phyloP scores from a whole-genome alignment of 2,329 filamentous ascomycete genomes.

The Neofusicoccum umdonicola region DNA sequence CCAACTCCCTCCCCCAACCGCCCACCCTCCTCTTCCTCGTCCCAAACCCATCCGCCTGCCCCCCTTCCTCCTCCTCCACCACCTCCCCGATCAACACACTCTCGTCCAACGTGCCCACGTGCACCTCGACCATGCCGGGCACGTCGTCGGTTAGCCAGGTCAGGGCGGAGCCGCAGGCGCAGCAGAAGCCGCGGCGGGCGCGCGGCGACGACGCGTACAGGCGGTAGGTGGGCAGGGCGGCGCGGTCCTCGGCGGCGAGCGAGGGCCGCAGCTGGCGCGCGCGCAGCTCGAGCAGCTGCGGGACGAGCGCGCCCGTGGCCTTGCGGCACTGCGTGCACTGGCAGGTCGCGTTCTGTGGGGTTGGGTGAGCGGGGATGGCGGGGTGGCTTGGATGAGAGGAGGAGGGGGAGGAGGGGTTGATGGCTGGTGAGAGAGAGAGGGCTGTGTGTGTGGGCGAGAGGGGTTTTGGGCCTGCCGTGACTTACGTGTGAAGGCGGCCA shows the following conservation, averaged over 20 bases:
- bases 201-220: constrained; percentile 22
- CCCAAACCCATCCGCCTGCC: constrained; percentile 23
- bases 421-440: no score
- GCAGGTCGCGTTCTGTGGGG: constrained; percentile 26
- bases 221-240: constrained; percentile 22
- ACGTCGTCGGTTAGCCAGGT: constrained; percentile 22
- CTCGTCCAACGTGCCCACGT: constrained; percentile 28
- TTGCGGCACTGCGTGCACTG: constrained; percentile 33
- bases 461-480: neutral
- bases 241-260: constrained; percentile 14
- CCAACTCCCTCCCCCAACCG: constrained; percentile 24
- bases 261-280: constrained; percentile 21
- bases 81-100: constrained; percentile 26
- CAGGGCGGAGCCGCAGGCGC: constrained; percentile 25
- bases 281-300: constrained; percentile 24
- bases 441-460: no score
- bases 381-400: neutral
- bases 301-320: constrained; percentile 25
- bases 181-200: constrained; percentile 26
- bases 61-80: constrained; percentile 22
- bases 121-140: constrained; percentile 24
- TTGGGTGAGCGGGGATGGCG: neutral
- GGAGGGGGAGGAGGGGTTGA: neutral
- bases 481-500: constrained; percentile 26
- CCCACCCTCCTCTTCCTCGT: constrained; percentile 23